Conservation (phyloP, 2,329 filamentous ascomycete species). For the Malbranchea cinnamomea region DNA sequence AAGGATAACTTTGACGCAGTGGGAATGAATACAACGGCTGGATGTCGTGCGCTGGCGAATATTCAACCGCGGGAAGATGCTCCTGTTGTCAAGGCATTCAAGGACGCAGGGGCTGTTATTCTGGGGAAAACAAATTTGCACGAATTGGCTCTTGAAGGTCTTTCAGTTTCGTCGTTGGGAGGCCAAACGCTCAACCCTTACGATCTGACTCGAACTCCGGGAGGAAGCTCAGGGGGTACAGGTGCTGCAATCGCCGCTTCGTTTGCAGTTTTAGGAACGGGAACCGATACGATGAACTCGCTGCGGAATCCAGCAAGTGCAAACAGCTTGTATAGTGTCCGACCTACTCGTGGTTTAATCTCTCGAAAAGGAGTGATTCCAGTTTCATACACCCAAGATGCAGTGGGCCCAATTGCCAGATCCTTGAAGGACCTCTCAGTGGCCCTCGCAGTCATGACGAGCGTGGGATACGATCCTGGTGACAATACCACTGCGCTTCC, state of each 20-base stretch:
- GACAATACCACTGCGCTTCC: conserved; percentile 38
- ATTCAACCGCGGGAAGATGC: conserved; percentile 31
- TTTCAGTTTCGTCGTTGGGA: conserved; percentile 46
- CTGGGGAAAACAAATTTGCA: conserved; percentile 48
- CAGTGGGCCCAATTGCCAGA: conserved; percentile 39
- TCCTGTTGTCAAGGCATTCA: conserved; percentile 35
- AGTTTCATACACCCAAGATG: conserved; percentile 43
- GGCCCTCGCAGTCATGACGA: conserved; percentile 38
- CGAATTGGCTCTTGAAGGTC: conserved; percentile 48
- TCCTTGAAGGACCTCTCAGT: conserved; percentile 36
- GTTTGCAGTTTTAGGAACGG: conserved; percentile 43
- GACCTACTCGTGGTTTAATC: conserved; percentile 41
- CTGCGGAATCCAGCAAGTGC: conserved; percentile 47
- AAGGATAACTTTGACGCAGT: conserved; percentile 50
- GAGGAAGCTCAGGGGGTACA: conserved; percentile 49
- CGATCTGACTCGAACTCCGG: conserved; percentile 48
- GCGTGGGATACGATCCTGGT: conserved; percentile 33
- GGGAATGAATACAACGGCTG: conserved; percentile 44
- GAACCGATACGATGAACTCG: conserved; percentile 49
- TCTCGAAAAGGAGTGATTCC: conserved; percentile 38
- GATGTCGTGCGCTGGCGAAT: conserved; percentile 34
- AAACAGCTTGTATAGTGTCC: conserved; percentile 44
- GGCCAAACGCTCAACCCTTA: conserved; percentile 55
- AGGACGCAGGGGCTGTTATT: conserved; percentile 39
- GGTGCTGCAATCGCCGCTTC: conserved; percentile 44